Evolutionary conservation across 352 stramenopile genomes (phyloP).

Genomic region (Lagenidium giganteum): DNA sequence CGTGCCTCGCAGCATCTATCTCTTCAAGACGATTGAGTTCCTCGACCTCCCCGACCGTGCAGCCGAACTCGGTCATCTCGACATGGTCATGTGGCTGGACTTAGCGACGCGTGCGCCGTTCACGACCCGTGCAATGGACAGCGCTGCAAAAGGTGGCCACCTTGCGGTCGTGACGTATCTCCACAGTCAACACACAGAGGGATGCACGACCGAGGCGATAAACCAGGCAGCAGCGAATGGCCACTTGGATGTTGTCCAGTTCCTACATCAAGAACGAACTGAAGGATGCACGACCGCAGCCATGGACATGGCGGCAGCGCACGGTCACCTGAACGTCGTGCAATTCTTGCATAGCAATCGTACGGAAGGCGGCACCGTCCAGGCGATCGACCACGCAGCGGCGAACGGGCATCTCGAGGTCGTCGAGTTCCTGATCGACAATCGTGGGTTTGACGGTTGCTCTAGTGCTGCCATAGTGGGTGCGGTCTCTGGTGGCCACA

Average conservation of each 20-base stretch:
- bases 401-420: slow-evolving; percentile 46
- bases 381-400: slow-evolving; percentile 59
- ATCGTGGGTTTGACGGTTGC: slow-evolving; percentile 50
- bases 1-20: no score
- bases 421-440: slow-evolving; percentile 48
- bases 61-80: slow-evolving; percentile 55
- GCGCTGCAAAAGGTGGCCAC: slow-evolving; percentile 56
- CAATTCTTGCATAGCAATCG: slow-evolving; percentile 53
- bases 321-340: slow-evolving; percentile 43
- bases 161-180: slow-evolving; percentile 68
- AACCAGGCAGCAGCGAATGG: slow-evolving; percentile 65
- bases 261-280: slow-evolving; percentile 47
- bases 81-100: slow-evolving; percentile 71
- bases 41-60: no score
- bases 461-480: slow-evolving; percentile 57
- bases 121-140: slow-evolving; percentile 69
- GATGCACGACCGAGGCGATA: slow-evolving; percentile 61
- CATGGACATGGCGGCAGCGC: slow-evolving; percentile 67
- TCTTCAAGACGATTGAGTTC: no score
- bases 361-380: slow-evolving; percentile 42
- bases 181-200: slow-evolving; percentile 45
- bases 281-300: slow-evolving; percentile 25
- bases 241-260: slow-evolving; percentile 55
- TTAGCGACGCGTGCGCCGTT: slow-evolving; percentile 52
- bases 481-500: slow-evolving; percentile 39